Evolutionary conservation across 176 grass and related monocot species (phyloP).

Genomic region (Bothriochloa decipiens): DNA sequence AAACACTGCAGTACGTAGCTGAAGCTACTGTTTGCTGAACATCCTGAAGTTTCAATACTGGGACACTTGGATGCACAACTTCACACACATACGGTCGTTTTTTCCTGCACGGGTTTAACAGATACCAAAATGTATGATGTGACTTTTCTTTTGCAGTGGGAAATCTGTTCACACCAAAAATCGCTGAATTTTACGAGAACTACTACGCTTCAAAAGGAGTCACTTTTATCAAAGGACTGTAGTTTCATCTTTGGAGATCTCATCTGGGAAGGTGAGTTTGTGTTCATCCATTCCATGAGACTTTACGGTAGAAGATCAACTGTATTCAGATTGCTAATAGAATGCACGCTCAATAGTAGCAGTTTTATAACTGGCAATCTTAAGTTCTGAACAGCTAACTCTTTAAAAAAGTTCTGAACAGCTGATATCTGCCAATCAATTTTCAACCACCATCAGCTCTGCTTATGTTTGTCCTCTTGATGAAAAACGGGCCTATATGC

Average conservation of each 20-base stretch:
- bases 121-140: neutral
- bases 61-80: neutral
- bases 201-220: constrained; percentile 79
- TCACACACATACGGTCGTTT: neutral
- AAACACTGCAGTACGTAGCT: constrained; percentile 82
- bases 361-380: neutral
- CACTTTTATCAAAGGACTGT: constrained; percentile 65
- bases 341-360: no score
- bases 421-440: neutral
- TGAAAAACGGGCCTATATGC: no score
- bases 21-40: neutral
- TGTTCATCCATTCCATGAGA: neutral
- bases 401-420: neutral
- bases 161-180: constrained; percentile 72
- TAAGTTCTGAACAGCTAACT: neutral
- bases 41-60: neutral
- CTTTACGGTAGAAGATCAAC: neutral
- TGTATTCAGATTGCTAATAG: no score
- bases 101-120: neutral
- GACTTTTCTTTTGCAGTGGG: constrained; percentile 56
- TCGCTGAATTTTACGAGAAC: constrained; percentile 79
- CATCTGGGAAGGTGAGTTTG: constrained; percentile 53
- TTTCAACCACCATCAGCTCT: neutral
- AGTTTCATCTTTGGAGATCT: constrained; percentile 67
- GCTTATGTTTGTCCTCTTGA: neutral